Evolutionary conservation across 306 rosid species (phyloP), one percentile per base, ranked within the genome.

Genomic region (Corylus avellana): DNA sequence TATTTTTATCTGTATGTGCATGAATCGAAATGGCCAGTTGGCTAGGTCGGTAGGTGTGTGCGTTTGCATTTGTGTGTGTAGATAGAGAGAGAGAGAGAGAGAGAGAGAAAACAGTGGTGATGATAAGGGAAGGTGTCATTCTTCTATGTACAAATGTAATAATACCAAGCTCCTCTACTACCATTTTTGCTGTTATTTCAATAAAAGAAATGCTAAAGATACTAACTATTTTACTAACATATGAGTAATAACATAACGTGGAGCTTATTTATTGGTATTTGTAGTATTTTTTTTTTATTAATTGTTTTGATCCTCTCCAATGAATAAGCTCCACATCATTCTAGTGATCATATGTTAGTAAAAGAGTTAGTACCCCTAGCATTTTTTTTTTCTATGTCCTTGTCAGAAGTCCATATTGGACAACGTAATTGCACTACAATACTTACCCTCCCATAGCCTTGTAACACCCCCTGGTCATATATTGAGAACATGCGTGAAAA

Each of bases 11-110:
- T 81, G 75, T 85, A 79, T 83, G 88, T 84, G 86, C 82, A 80
- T 89, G 86, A 80, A 89, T 90, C 92, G 80, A 89, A 85, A 76
- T 72, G 89, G 98, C 97, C 97, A 92, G 97, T 92, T 92, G 98
- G 94, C 90, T 81, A 56, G 84, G 82, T 74, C 87, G 85, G 88
- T 84, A 87, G 81, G 87, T 77, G 87, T 50, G 46, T 42, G 86
- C 76, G 75, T 75, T 77, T 55, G 66, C 63, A 79, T 82, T 83
- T 61, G 83, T 62, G 61, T 80, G 68, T 56, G 87, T 44, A 72
- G 73, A 70, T 77, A 81, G 62, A 69, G 77, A 70, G 64, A 25
- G 84, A 32, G 79, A 76, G 75, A 35, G 77, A 79, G 77, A 49
- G 75, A n/a, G 51, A 48, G 51, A 48, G 5, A 4, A 37, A 3